phyloP scores from a whole-genome alignment of 345 rosid species.

The Eucalyptus polyanthemos region DNA sequence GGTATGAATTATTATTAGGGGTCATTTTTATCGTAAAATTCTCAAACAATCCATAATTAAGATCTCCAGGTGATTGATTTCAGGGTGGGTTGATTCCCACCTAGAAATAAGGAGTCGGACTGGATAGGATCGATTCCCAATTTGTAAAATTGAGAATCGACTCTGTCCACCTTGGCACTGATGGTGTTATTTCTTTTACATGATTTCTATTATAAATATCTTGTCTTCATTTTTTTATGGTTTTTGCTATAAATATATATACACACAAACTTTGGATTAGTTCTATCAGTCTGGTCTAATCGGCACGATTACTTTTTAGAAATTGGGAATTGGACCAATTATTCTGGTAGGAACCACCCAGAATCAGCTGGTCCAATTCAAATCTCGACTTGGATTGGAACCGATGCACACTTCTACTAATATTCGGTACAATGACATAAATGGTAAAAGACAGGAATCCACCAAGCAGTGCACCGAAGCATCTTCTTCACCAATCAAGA shows the following conservation, averaged over 20 bases:
- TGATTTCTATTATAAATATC: not conserved
- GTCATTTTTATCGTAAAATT: no score
- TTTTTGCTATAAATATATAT: not conserved
- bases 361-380: not conserved
- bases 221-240: not conserved
- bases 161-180: no score
- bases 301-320: fast-evolving
- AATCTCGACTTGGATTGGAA: not conserved
- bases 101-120: no score
- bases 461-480: not conserved
- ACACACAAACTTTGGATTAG: not conserved
- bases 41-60: no score
- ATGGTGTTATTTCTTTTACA: no score
- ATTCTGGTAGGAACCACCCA: fast-evolving
- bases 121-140: no score
- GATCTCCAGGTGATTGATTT: no score
- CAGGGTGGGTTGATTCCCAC: no score
- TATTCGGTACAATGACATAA: not conserved
- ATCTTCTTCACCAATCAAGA: not conserved
- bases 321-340: fast-evolving
- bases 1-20: no score
- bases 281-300: fast-evolving
- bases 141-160: no score
- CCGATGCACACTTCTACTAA: not conserved
- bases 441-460: not conserved